Conservation (phyloP, 2,329 filamentous ascomycete species). For the Sporothrix dimorphospora region DNA sequence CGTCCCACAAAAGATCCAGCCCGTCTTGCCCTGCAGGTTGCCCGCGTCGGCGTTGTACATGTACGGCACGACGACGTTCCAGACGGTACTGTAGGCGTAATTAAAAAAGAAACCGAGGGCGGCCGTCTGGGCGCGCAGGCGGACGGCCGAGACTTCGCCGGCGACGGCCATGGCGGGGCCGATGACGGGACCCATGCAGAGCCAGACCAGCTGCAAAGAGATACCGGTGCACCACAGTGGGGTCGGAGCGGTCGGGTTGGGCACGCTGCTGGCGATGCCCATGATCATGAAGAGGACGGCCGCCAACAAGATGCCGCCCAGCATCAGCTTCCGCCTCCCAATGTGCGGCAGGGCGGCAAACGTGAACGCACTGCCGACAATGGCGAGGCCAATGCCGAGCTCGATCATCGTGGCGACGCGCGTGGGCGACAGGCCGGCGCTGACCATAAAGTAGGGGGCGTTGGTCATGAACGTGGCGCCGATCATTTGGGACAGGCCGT, state of each 20-base stretch:
- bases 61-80: conserved; percentile 27
- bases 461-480: conserved; percentile 18
- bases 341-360: not conserved
- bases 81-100: conserved; percentile 10
- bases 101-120: conserved; percentile 21
- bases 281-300: not conserved
- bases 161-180: conserved; percentile 18
- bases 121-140: conserved; percentile 3
- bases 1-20: not conserved
- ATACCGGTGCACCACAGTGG: not conserved
- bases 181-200: not conserved
- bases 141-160: conserved; percentile 16
- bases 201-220: not conserved
- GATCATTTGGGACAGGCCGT: conserved; percentile 19
- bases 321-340: not conserved
- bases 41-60: conserved; percentile 26
- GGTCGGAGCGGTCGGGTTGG: not conserved
- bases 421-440: conserved; percentile 7
- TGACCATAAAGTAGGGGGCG: conserved; percentile 22
- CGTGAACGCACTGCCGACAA: conserved; percentile 2
- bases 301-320: not conserved
- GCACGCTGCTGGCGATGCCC: not conserved
- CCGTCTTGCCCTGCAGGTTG: conserved; percentile 20
- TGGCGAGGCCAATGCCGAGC: not conserved
- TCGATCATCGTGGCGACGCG: conserved; percentile 15